These are phyloP conservation scores for Erysimum cheiranthoides DNA, from an alignment of 345 rosid species.

Conservation along the genomic window DNA sequence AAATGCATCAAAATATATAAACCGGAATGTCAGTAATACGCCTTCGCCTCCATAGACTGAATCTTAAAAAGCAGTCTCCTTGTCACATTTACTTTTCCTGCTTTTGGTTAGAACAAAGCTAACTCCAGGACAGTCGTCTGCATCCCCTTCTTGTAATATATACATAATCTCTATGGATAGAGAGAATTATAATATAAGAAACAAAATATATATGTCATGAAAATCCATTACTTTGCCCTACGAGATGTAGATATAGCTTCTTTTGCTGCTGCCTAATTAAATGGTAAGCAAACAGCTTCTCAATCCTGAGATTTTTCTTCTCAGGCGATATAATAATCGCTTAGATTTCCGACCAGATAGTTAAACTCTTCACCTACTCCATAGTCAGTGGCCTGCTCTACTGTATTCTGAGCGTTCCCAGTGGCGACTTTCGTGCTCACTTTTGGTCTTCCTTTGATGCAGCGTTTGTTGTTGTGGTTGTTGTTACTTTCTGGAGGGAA, in stretches of 20 bases:
- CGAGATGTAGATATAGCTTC: slow-evolving; percentile 31
- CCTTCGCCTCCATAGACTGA: slow-evolving; percentile 34
- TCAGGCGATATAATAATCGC: slow-evolving; percentile 65
- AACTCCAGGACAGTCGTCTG: slow-evolving; percentile 33
- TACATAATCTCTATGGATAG: slow-evolving; percentile 34
- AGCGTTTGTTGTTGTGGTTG: slow-evolving; percentile 62
- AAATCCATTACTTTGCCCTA: slow-evolving; percentile 33
- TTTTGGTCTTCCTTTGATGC: slow-evolving; percentile 69
- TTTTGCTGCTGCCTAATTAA: slow-evolving; percentile 33
- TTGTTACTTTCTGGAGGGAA: slow-evolving; percentile 63
- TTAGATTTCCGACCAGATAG: slow-evolving; percentile 67
- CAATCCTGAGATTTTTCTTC: slow-evolving; percentile 11
- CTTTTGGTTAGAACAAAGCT: slow-evolving; percentile 41
- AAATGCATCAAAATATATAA: slow-evolving; percentile 47
- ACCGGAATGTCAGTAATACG: slow-evolving; percentile 35
- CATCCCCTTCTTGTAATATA: slow-evolving; percentile 45
- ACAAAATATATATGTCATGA: slow-evolving; percentile 27
- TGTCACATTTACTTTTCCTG: slow-evolving; percentile 33
- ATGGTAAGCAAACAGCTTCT: slow-evolving; percentile 42
- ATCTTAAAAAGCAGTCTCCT: slow-evolving; percentile 34
- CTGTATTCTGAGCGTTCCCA: slow-evolving; percentile 50
- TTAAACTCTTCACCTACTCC: slow-evolving; percentile 68
- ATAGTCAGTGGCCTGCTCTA: slow-evolving; percentile 58
- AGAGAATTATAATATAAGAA: slow-evolving; percentile 15
- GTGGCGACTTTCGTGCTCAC: slow-evolving; percentile 55